Conservation (phyloP, 2,329 filamentous ascomycete species). For the Thermochaetoides dissita region DNA sequence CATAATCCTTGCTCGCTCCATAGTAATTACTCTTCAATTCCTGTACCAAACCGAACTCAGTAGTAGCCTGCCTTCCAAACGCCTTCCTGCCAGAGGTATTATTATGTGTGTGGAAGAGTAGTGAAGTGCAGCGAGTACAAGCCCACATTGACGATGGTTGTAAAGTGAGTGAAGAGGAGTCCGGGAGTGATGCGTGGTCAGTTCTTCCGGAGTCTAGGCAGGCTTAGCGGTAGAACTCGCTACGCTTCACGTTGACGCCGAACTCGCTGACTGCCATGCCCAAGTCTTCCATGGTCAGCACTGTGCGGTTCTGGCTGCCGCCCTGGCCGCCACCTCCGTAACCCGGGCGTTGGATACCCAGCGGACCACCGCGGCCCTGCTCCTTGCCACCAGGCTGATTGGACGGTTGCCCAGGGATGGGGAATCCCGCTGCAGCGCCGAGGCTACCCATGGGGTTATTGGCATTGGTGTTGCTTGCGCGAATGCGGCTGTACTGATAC, state of each 20-base stretch:
- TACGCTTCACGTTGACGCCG: slow-evolving; percentile 91
- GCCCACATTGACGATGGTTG: too few relatives aligned
- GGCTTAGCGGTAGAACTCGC: slow-evolving; percentile 78
- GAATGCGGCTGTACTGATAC: slow-evolving; percentile 93
- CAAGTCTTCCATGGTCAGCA: slow-evolving; percentile 95
- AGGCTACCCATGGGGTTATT: slow-evolving; percentile 87
- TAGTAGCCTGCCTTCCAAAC: too few relatives aligned
- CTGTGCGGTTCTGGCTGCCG: slow-evolving; percentile 77
- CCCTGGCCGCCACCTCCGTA: slow-evolving; percentile 82
- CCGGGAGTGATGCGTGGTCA: too few relatives aligned
- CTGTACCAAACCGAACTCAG: too few relatives aligned
- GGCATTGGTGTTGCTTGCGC: slow-evolving; percentile 75
- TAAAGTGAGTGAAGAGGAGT: too few relatives aligned
- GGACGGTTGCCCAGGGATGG: slow-evolving; percentile 46
- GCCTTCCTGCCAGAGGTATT: too few relatives aligned
- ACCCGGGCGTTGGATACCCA: slow-evolving; percentile 63
- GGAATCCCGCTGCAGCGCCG: slow-evolving; percentile 58
- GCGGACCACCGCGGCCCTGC: slow-evolving; percentile 40
- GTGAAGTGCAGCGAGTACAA: too few relatives aligned
- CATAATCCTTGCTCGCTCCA: too few relatives aligned
- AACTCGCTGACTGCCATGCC: slow-evolving; percentile 98
- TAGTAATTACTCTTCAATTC: too few relatives aligned
- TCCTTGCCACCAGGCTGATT: slow-evolving; percentile 42
- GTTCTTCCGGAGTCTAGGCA: too few relatives aligned
- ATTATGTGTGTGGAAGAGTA: too few relatives aligned